Evolutionary conservation across 2,329 filamentous ascomycete species (phyloP).

Genomic region (Penicillium sp.): DNA sequence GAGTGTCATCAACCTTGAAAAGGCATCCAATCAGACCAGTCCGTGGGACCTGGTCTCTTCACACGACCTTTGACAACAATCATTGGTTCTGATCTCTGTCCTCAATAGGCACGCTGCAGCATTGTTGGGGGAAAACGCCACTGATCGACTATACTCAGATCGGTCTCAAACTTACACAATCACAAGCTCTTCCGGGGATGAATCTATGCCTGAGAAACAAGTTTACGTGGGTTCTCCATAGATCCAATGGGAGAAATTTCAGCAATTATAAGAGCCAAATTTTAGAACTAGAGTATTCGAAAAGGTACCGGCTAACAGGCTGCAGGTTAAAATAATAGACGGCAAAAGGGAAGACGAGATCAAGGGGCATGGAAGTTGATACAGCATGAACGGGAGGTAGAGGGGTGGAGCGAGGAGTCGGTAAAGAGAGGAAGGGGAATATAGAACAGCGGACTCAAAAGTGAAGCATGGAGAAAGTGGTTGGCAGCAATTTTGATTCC

Average conservation of each 20-base stretch:
- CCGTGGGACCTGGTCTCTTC: not conserved
- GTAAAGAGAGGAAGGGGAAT: not conserved
- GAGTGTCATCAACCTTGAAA: not conserved
- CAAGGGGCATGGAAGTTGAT: conserved; percentile 7
- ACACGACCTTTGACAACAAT: not conserved
- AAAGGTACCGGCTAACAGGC: conserved; percentile 17
- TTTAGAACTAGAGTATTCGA: not conserved
- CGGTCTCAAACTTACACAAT: not conserved
- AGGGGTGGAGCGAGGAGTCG: not conserved
- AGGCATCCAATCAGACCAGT: not conserved
- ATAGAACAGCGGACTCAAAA: not conserved
- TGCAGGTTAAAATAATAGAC: conserved; percentile 5
- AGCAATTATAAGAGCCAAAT: conserved; percentile 2
- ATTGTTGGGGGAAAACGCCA: not conserved
- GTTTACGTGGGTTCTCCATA: no score
- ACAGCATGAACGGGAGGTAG: not conserved
- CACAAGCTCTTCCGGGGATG: no score
- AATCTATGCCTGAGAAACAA: no score
- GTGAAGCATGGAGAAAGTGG: not conserved
- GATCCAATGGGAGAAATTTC: not conserved
- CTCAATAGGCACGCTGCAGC: not conserved
- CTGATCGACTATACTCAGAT: not conserved
- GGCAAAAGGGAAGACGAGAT: not conserved
- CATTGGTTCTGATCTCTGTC: not conserved
- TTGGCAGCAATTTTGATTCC: not conserved